Conservation (phyloP, 257 asterid species). For the Lycium ferocissimum region DNA sequence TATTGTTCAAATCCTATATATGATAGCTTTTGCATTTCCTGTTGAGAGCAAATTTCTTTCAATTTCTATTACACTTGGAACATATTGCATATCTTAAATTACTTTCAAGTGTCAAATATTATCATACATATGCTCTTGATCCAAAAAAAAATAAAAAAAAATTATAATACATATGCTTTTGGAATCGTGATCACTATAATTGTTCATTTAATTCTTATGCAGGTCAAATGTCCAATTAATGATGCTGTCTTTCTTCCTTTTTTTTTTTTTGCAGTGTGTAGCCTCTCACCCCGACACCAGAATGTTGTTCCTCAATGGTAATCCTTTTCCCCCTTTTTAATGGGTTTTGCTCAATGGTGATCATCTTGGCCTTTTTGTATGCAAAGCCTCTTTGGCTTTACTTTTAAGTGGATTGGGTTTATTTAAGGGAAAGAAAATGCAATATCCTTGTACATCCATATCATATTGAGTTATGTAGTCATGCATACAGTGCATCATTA, state of each 20-base stretch:
- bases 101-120: neutral
- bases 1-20: slow-evolving; percentile 1
- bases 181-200: neutral
- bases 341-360: neutral
- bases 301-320: slow-evolving; percentile 91
- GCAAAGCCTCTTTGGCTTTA: neutral
- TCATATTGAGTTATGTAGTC: neutral
- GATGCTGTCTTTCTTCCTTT: neutral
- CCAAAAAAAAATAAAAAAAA: no score
- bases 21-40: neutral
- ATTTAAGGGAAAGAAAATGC: slow-evolving; percentile 21
- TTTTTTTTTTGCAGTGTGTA: slow-evolving; percentile 72
- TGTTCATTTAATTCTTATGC: neutral
- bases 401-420: slow-evolving; percentile 6
- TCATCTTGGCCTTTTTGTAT: neutral
- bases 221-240: neutral
- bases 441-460: neutral
- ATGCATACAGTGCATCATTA: neutral
- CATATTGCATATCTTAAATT: neutral
- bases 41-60: neutral
- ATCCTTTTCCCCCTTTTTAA: neutral
- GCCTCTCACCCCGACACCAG: slow-evolving; percentile 96
- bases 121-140: neutral
- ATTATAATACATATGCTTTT: neutral
- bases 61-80: neutral